A percentile compares a stretch with the other conserved stretches of the same genome.
phyloP scores from a whole-genome alignment of 805 yeast species.

The Candida maesae region DNA sequence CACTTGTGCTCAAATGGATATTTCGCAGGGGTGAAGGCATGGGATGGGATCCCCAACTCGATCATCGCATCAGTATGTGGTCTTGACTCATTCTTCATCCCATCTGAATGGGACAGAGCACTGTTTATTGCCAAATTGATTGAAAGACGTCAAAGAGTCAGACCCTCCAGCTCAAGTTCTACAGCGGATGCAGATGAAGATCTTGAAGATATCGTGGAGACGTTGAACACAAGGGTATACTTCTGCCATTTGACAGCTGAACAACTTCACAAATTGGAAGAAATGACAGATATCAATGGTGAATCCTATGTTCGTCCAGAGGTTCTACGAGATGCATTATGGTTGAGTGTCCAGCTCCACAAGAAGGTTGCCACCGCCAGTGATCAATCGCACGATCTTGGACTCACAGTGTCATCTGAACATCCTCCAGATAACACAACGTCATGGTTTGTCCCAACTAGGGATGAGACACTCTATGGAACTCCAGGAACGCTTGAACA shows the following conservation, averaged over 20 bases:
- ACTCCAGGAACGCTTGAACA: conserved; percentile 35
- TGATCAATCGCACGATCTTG: conserved; percentile 27
- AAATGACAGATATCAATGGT: conserved; percentile 34
- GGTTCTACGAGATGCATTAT: conserved; percentile 43
- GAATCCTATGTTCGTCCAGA: conserved; percentile 35
- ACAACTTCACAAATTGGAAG: conserved; percentile 41
- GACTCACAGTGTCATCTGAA: conserved; percentile 26
- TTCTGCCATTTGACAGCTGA: conserved; percentile 48
- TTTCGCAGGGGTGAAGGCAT: conserved; percentile 39
- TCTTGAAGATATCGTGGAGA: conserved; percentile 25
- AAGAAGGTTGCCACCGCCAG: conserved; percentile 33
- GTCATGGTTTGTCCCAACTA: conserved; percentile 41
- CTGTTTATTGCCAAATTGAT: conserved; percentile 41
- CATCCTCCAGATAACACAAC: conserved; percentile 28
- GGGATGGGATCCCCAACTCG: conserved; percentile 44
- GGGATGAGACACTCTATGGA: conserved; percentile 46
- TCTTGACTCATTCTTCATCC: conserved; percentile 49
- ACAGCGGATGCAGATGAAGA: conserved; percentile 10
- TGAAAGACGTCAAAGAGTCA: conserved; percentile 31
- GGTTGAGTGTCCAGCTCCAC: conserved; percentile 45
- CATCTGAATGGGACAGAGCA: conserved; percentile 54
- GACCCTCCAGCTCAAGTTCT: not conserved
- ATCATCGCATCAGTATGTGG: conserved; percentile 43
- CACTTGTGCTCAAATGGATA: conserved; percentile 46
- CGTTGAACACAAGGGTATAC: conserved; percentile 40